phyloP scores from a whole-genome alignment of 805 yeast genomes.

The Phaffomyces antillensis region DNA sequence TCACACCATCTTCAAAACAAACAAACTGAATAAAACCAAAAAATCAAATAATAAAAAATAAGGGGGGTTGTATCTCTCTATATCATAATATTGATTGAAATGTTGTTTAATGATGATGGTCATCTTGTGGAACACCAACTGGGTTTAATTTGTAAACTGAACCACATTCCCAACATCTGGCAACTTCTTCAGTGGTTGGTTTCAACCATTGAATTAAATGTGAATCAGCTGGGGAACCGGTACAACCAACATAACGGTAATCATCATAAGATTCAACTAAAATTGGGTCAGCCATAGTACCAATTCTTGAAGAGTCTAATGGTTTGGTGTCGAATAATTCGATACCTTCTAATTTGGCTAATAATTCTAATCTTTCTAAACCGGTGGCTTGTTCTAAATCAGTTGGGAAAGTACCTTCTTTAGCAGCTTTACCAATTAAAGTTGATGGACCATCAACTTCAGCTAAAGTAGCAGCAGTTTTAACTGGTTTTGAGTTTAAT shows the following conservation, averaged over 20 bases:
- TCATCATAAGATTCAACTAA: conserved; percentile 86
- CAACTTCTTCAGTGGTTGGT: conserved; percentile 73
- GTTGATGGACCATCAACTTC: conserved; percentile 76
- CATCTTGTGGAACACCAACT: conserved; percentile 72
- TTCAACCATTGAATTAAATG: conserved; percentile 90
- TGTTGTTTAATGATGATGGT: conserved; percentile 26
- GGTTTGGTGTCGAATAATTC: conserved; percentile 89
- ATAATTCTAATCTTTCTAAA: conserved; percentile 90
- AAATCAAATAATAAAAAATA: neutral
- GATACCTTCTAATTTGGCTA: conserved; percentile 93
- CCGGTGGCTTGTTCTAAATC: conserved; percentile 97
- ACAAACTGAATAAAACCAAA: neutral
- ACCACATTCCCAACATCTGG: conserved; percentile 99
- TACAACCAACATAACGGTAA: conserved; percentile 94
- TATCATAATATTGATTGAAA: neutral
- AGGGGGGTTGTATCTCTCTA: neutral
- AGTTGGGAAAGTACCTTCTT: conserved; percentile 79
- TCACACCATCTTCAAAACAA: neutral
- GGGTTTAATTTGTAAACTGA: conserved; percentile 84
- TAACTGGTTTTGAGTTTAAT: conserved; percentile 23
- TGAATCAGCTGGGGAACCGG: conserved; percentile 91
- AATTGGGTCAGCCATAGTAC: conserved; percentile 87
- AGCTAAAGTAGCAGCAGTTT: conserved; percentile 60
- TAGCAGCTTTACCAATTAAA: conserved; percentile 88
- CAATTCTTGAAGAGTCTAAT: conserved; percentile 79